Conservation (phyloP, 495 filamentous ascomycete genomes). For the Lasiosphaeria miniovina region DNA sequence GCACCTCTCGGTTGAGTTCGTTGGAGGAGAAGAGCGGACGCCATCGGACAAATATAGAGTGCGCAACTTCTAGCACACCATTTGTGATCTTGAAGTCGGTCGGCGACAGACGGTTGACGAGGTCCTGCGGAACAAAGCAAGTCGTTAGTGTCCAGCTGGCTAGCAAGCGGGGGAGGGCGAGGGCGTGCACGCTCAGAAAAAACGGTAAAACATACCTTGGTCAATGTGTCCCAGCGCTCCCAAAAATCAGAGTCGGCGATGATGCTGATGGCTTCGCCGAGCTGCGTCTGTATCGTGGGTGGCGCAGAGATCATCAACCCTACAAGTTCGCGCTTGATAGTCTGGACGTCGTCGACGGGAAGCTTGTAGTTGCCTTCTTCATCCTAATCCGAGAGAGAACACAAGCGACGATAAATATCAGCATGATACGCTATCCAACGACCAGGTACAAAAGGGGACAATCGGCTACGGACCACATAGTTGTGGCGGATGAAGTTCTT, state of each 20-base stretch:
- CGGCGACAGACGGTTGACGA: constrained; percentile 79
- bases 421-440: neutral
- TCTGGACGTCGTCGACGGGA: constrained; percentile 69
- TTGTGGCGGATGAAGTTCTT: constrained; percentile 95
- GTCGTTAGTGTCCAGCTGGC: constrained; percentile 5
- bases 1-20: constrained; percentile 86
- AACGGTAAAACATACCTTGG: constrained; percentile 48
- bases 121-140: constrained; percentile 48
- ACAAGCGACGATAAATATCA: neutral
- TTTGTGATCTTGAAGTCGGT: constrained; percentile 78
- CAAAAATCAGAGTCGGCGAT: constrained; percentile 99
- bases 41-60: constrained; percentile 98
- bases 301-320: constrained; percentile 94
- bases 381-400: constrained; percentile 32
- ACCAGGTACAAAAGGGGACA: neutral
- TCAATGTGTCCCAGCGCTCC: constrained; percentile 88
- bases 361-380: constrained; percentile 92
- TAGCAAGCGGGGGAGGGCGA: neutral
- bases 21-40: constrained; percentile 88
- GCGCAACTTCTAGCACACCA: constrained; percentile 92
- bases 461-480: constrained; percentile 56
- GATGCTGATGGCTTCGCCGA: constrained; percentile 92
- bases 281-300: constrained; percentile 79
- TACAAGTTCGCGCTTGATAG: constrained; percentile 92
- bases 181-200: constrained; percentile 30